Conservation (phyloP, 2,329 filamentous ascomycete species). For the Venturia nashicola region DNA sequence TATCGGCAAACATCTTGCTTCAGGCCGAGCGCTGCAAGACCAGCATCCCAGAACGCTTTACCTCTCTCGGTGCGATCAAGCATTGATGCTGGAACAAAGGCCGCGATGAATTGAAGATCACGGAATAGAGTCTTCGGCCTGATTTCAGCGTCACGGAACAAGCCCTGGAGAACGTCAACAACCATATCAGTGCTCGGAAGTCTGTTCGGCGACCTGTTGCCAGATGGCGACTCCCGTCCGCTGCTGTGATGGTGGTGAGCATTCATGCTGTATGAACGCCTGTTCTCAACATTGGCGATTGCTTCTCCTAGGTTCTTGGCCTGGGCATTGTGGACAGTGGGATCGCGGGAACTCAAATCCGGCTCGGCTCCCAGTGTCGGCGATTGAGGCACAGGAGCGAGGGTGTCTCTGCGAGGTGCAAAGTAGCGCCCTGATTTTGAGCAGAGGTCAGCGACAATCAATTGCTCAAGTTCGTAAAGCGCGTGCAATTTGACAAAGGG, state of each 20-base stretch:
- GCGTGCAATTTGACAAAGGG: slow-evolving; percentile 77
- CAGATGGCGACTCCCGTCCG: slow-evolving; percentile 24
- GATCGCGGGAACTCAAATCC: slow-evolving; percentile 32
- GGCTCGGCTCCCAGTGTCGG: slow-evolving; percentile 32
- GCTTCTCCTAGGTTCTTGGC: slow-evolving; percentile 48
- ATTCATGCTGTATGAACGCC: slow-evolving; percentile 46
- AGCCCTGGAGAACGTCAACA: slow-evolving; percentile 28
- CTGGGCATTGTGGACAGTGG: slow-evolving; percentile 27
- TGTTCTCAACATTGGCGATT: slow-evolving; percentile 58
- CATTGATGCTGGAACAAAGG: slow-evolving; percentile 45
- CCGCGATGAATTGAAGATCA: slow-evolving; percentile 43
- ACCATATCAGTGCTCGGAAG: slow-evolving; percentile 31
- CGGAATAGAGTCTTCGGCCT: slow-evolving; percentile 36
- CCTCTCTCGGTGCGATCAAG: slow-evolving; percentile 46
- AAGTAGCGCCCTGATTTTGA: slow-evolving; percentile 38
- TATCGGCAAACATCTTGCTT: slow-evolving; percentile 80
- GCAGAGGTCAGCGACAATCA: slow-evolving; percentile 65
- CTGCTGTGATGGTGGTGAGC: slow-evolving; percentile 19
- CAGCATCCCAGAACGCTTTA: slow-evolving; percentile 84
- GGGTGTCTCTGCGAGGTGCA: slow-evolving; percentile 25
- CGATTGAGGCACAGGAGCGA: slow-evolving; percentile 30
- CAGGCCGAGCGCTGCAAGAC: slow-evolving; percentile 72
- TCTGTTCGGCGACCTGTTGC: slow-evolving; percentile 22
- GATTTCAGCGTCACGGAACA: slow-evolving; percentile 32
- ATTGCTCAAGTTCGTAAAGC: slow-evolving; percentile 67